phyloP scores from a whole-genome alignment of 306 rosid genomes.

The Oemleria cerasiformis region DNA sequence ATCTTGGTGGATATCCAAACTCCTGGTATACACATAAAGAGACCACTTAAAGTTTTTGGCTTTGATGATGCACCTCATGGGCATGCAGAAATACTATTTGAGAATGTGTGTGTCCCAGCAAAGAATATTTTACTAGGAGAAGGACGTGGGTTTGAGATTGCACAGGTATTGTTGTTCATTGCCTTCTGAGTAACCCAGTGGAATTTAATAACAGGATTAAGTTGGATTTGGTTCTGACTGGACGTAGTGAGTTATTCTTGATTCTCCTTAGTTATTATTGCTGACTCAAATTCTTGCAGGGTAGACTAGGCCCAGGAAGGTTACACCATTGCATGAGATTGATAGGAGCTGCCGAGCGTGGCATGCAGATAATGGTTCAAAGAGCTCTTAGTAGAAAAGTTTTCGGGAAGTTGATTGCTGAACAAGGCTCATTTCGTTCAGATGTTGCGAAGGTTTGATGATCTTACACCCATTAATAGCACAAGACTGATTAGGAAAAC shows the following conservation, averaged over 20 bases:
- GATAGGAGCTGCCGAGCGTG: constrained; percentile 92
- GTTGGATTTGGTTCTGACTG: neutral
- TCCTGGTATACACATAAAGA: constrained; percentile 77
- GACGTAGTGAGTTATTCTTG: neutral
- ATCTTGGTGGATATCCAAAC: constrained; percentile 79
- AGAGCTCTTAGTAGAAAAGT: constrained; percentile 81
- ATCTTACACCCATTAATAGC: neutral
- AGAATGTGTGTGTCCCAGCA: constrained; percentile 73
- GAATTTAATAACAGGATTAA: neutral
- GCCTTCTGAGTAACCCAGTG: constrained; percentile 7
- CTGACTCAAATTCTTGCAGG: constrained; percentile 47
- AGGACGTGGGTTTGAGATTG: constrained; percentile 97
- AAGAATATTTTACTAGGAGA: constrained; percentile 81
- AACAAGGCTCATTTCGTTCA: constrained; percentile 86
- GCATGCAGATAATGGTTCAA: constrained; percentile 76
- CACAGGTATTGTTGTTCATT: constrained; percentile 59
- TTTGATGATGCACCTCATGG: constrained; percentile 99
- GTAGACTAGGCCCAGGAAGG: constrained; percentile 97
- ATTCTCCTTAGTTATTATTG: neutral
- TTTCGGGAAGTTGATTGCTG: constrained; percentile 86
- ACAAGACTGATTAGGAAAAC: neutral
- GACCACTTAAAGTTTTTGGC: constrained; percentile 87
- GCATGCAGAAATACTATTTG: constrained; percentile 83
- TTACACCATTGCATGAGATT: constrained; percentile 97
- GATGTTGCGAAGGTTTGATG: constrained; percentile 73